phyloP scores from a whole-genome alignment of 768 basidiomycete species.

The Trametes cingulata region DNA sequence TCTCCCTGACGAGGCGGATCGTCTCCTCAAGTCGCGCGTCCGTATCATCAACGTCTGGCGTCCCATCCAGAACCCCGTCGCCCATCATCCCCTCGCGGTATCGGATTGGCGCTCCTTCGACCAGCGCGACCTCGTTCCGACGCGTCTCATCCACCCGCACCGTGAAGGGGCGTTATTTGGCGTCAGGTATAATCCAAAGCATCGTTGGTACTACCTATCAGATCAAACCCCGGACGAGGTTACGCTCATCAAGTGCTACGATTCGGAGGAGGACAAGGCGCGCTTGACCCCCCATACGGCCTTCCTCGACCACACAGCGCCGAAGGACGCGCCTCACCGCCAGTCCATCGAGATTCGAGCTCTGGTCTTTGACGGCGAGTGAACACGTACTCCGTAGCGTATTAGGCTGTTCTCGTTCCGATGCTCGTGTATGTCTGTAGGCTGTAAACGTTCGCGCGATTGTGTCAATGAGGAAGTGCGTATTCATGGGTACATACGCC shows the following conservation, averaged over 20 bases:
- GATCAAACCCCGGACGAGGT: slow-evolving; percentile 41
- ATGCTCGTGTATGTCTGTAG: too few species aligned
- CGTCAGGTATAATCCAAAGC: slow-evolving; percentile 34
- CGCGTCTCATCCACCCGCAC: slow-evolving; percentile 36
- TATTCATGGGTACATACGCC: too few species aligned
- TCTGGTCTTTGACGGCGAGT: slow-evolving; percentile 39
- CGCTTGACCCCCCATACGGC: slow-evolving; percentile 40
- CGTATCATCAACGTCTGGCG: slow-evolving; percentile 49
- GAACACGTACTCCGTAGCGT: too few species aligned
- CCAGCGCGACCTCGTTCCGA: slow-evolving; percentile 37
- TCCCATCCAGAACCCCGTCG: slow-evolving; percentile 39
- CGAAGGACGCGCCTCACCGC: slow-evolving; percentile 33
- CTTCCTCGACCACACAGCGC: slow-evolving; percentile 34
- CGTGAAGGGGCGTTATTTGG: slow-evolving; percentile 36
- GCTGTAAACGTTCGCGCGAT: too few species aligned
- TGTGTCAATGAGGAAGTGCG: too few species aligned
- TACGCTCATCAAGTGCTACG: slow-evolving; percentile 41
- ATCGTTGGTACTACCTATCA: slow-evolving; percentile 40
- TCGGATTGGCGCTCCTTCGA: slow-evolving; percentile 41
- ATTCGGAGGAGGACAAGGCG: slow-evolving; percentile 37
- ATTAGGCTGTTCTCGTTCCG: too few species aligned
- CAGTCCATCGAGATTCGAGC: slow-evolving; percentile 42
- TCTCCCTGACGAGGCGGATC: slow-evolving; percentile 41
- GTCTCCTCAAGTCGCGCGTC: slow-evolving; percentile 39
- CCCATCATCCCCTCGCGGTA: slow-evolving; percentile 41